A percentile compares a stretch with the other conserved stretches of the same genome.
These are phyloP conservation scores for Phlyctochytrium bullatum DNA, from an alignment of 192 early-diverging fungal species.

Conservation along the genomic window DNA sequence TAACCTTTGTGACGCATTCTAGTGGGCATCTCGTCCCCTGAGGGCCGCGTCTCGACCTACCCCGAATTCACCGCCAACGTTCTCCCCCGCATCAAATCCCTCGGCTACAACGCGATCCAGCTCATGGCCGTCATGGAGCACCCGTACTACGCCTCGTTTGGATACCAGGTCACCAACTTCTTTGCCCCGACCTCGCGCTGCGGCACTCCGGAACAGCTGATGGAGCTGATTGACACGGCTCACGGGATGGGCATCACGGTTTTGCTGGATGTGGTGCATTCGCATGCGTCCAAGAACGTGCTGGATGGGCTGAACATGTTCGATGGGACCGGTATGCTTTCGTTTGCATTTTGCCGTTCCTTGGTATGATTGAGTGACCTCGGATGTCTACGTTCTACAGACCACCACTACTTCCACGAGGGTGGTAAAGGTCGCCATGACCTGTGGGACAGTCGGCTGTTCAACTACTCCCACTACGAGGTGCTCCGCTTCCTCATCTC, in stretches of 20 bases:
- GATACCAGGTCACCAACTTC: slow-evolving; percentile 97
- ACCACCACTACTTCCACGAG: slow-evolving; percentile 95
- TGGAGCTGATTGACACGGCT: slow-evolving; percentile 82
- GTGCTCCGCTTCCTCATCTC: slow-evolving; percentile 90
- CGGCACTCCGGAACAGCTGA: slow-evolving; percentile 92
- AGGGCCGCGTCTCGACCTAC: slow-evolving; percentile 79
- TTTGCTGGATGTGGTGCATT: too few species aligned
- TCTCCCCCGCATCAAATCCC: slow-evolving; percentile 78
- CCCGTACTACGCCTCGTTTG: slow-evolving; percentile 97
- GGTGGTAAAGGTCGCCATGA: slow-evolving; percentile 82
- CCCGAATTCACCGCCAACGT: slow-evolving; percentile 85
- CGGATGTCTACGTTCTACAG: too few species aligned
- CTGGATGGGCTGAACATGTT: too few species aligned
- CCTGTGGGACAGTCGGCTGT: slow-evolving; percentile 86
- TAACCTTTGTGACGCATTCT: background rate
- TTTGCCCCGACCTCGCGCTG: slow-evolving; percentile 91
- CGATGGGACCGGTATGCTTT: background rate
- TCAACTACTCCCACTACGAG: slow-evolving; percentile 94
- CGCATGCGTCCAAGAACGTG: too few species aligned
- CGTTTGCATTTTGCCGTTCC: background rate
- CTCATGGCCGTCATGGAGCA: slow-evolving; percentile 95
- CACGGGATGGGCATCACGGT: too few species aligned
- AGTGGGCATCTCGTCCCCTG: slow-evolving; percentile 91
- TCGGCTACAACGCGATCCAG: slow-evolving; percentile 61
- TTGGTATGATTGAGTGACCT: background rate